phyloP scores from a whole-genome alignment of 176 grass and related monocot species.

The Guadua angustifolia region DNA sequence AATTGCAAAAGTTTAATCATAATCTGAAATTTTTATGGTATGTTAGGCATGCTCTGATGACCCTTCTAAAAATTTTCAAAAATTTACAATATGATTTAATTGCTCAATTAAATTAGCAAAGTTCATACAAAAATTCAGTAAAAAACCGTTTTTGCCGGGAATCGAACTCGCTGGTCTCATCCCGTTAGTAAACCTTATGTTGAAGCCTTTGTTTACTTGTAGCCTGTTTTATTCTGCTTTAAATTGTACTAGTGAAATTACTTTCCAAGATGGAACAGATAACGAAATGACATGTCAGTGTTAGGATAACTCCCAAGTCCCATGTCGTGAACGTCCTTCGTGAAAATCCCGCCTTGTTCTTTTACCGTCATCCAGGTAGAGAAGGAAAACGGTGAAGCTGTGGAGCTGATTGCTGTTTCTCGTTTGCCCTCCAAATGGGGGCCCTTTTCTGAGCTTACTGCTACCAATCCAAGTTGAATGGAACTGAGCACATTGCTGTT shows the following conservation, averaged over 20 bases:
- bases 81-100: no score
- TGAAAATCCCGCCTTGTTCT: neutral
- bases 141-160: no score
- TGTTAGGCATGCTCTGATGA: no score
- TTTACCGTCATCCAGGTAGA: slow-evolving; percentile 67
- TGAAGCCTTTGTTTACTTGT: slow-evolving; percentile 58
- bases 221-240: slow-evolving; percentile 22
- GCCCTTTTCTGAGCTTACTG: slow-evolving; percentile 80
- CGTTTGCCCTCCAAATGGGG: slow-evolving; percentile 96
- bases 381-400: slow-evolving; percentile 89
- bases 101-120: no score
- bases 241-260: neutral
- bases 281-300: neutral
- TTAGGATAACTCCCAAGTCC: neutral
- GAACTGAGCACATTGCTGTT: slow-evolving; percentile 83
- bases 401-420: slow-evolving; percentile 78
- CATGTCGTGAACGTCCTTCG: neutral
- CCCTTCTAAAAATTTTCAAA: no score
- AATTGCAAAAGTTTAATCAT: no score
- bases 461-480: slow-evolving; percentile 90
- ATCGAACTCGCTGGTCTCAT: slow-evolving; percentile 65
- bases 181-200: slow-evolving; percentile 71
- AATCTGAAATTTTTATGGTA: no score
- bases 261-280: neutral
- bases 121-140: no score